Percentiles rank a stretch among this genome's conserved stretches.
Evolutionary conservation across 2,329 filamentous ascomycete species (phyloP).

Genomic region (Orbilia javanica): DNA sequence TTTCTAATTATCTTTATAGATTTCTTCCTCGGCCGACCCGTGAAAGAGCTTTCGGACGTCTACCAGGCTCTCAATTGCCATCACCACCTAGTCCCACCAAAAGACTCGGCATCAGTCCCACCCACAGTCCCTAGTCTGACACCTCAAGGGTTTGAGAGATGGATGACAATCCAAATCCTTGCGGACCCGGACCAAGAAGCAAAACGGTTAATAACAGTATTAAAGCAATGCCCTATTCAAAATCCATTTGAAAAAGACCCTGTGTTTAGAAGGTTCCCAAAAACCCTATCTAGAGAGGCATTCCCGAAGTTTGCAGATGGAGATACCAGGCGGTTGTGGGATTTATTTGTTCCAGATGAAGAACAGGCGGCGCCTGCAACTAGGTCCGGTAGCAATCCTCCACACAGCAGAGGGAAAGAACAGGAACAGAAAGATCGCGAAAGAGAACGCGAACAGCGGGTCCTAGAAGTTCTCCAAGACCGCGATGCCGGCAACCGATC

Average conservation of each 20-base stretch:
- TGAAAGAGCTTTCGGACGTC: slow-evolving; percentile 60
- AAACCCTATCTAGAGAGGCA: slow-evolving; percentile 50
- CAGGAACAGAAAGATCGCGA: slow-evolving; percentile 44
- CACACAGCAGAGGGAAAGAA: slow-evolving; percentile 15
- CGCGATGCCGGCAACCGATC: slow-evolving; percentile 40
- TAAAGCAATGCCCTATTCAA: slow-evolving; percentile 59
- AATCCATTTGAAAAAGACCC: slow-evolving; percentile 58
- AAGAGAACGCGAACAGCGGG: slow-evolving; percentile 49
- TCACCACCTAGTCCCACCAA: slow-evolving; percentile 61
- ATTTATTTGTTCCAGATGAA: slow-evolving; percentile 54
- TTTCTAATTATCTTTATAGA: slow-evolving; percentile 31
- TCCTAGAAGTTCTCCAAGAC: slow-evolving; percentile 48
- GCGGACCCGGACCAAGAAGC: slow-evolving; percentile 60
- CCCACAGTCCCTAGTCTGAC: slow-evolving; percentile 61
- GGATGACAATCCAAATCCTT: slow-evolving; percentile 62
- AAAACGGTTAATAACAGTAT: slow-evolving; percentile 59
- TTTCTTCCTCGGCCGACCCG: slow-evolving; percentile 60
- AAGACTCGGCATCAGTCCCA: slow-evolving; percentile 51
- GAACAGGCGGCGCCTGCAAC: slow-evolving; percentile 26
- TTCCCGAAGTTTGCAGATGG: slow-evolving; percentile 54
- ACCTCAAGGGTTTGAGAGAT: slow-evolving; percentile 61
- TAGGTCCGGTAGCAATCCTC: slow-evolving; percentile 16
- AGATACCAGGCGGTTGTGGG: slow-evolving; percentile 52
- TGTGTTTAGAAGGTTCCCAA: slow-evolving; percentile 51
- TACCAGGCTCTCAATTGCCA: slow-evolving; percentile 62